phyloP scores from a whole-genome alignment of 176 grass and related monocot genomes.

The Eremochloa ophiuroides region DNA sequence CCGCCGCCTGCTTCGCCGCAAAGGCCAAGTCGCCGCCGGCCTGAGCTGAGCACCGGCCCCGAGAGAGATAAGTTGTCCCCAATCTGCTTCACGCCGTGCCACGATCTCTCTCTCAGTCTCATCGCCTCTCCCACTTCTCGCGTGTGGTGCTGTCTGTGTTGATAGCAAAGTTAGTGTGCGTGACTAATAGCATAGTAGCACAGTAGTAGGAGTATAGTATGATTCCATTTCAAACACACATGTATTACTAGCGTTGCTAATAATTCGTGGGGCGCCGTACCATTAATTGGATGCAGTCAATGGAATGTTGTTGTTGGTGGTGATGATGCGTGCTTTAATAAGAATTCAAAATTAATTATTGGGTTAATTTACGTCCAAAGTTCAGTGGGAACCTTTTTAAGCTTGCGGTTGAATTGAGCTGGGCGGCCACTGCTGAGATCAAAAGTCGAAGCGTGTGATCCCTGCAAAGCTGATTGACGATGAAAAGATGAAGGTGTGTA shows the following conservation, averaged over 20 bases:
- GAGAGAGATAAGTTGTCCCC: too few relatives aligned
- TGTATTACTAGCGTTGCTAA: neutral
- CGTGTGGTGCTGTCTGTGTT: too few relatives aligned
- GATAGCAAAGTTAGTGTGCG: too few relatives aligned
- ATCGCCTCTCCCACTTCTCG: too few relatives aligned
- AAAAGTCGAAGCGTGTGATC: neutral
- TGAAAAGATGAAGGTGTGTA: neutral
- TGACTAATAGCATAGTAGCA: too few relatives aligned
- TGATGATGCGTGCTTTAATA: neutral
- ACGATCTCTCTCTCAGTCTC: too few relatives aligned
- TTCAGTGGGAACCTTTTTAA: neutral
- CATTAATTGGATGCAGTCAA: neutral
- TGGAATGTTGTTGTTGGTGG: neutral
- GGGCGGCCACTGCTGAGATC: neutral
- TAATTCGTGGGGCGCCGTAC: neutral
- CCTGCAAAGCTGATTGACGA: neutral
- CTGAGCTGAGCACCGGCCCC: too few relatives aligned
- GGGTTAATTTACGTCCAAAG: neutral
- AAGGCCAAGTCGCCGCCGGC: conserved; percentile 5
- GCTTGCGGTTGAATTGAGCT: neutral
- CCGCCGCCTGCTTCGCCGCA: conserved; percentile 37
- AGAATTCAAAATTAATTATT: neutral
- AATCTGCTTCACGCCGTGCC: too few relatives aligned
- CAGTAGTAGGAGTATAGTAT: too few relatives aligned
- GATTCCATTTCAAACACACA: too few relatives aligned